Evolutionary conservation across 1,139 yeast genomes (phyloP).

Genomic region (Saccharomyces uvarum): DNA sequence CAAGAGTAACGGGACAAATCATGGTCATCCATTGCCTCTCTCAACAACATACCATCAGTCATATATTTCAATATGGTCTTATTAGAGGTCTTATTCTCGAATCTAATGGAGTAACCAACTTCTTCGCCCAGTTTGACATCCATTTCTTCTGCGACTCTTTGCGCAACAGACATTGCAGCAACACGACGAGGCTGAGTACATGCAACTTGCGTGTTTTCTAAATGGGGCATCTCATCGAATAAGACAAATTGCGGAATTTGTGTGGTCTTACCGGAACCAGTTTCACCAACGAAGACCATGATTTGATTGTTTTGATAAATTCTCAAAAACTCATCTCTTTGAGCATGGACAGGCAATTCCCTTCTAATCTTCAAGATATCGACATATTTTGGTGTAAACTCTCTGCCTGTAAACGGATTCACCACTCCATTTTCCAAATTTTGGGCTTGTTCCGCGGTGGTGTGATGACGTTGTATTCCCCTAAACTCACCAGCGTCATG

Average conservation of each 20-base stretch:
- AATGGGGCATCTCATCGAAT: slow-evolving; percentile 84
- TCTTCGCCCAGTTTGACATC: slow-evolving; percentile 85
- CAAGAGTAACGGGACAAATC: slow-evolving; percentile 73
- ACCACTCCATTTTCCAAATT: slow-evolving; percentile 51
- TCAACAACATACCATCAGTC: slow-evolving; percentile 97
- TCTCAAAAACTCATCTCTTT: slow-evolving; percentile 76
- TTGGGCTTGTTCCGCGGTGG: slow-evolving; percentile 68
- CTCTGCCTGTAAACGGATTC: slow-evolving; percentile 74
- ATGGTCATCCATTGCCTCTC: slow-evolving; percentile 98
- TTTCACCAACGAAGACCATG: slow-evolving; percentile 97
- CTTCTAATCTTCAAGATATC: slow-evolving; percentile 73
- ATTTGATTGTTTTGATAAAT: slow-evolving; percentile 83
- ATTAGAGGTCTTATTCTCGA: slow-evolving; percentile 77
- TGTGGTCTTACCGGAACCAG: slow-evolving; percentile 97
- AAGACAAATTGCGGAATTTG: slow-evolving; percentile 94
- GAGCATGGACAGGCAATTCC: slow-evolving; percentile 89
- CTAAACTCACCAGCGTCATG: slow-evolving; percentile 50
- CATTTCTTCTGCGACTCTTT: slow-evolving; percentile 94
- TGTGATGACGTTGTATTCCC: slow-evolving; percentile 50
- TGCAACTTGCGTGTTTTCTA: slow-evolving; percentile 73
- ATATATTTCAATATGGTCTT: slow-evolving; percentile 84
- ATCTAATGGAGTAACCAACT: slow-evolving; percentile 89
- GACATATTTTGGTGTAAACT: slow-evolving; percentile 57
- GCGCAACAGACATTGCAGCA: slow-evolving; percentile 96
- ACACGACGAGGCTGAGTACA: slow-evolving; percentile 98